Evolutionary conservation across 2,329 filamentous ascomycete species (phyloP).

Genomic region (Ceratocystis destructans): DNA sequence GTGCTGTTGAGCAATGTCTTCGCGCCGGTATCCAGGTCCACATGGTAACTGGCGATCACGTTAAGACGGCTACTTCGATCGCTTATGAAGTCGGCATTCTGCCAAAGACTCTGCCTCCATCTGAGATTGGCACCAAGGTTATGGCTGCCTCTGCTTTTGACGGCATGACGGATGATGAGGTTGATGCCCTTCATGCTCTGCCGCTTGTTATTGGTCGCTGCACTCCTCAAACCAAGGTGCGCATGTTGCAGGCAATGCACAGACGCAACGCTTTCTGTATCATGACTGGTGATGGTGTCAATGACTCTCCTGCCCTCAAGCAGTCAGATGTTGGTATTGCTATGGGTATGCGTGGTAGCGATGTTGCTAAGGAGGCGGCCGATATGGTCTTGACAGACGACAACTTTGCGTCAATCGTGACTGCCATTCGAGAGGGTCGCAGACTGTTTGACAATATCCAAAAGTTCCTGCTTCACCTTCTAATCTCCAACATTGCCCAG

Average conservation of each 20-base stretch:
- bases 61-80: conserved; percentile 53
- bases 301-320: conserved; percentile 60
- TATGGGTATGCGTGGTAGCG: conserved; percentile 57
- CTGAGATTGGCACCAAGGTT: conserved; percentile 33
- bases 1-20: conserved; percentile 45
- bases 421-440: conserved; percentile 57
- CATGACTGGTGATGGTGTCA: conserved; percentile 65
- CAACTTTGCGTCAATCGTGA: conserved; percentile 70
- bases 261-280: conserved; percentile 54
- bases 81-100: conserved; percentile 53
- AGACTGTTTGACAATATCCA: conserved; percentile 61
- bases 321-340: conserved; percentile 63
- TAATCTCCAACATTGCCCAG: conserved; percentile 57
- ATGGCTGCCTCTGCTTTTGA: conserved; percentile 53
- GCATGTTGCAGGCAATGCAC: conserved; percentile 62
- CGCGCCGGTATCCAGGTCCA: conserved; percentile 51
- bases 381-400: conserved; percentile 83
- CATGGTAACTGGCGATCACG: conserved; percentile 58
- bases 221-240: conserved; percentile 57
- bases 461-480: conserved; percentile 53
- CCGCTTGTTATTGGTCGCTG: conserved; percentile 57
- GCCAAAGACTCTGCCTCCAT: conserved; percentile 26
- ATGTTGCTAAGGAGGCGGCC: conserved; percentile 66
- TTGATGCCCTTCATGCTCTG: conserved; percentile 46
- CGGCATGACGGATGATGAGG: conserved; percentile 44